Base-by-base conservation (phyloP, 768 basidiomycete species). In the Tricholoma flavovirens region DNA sequence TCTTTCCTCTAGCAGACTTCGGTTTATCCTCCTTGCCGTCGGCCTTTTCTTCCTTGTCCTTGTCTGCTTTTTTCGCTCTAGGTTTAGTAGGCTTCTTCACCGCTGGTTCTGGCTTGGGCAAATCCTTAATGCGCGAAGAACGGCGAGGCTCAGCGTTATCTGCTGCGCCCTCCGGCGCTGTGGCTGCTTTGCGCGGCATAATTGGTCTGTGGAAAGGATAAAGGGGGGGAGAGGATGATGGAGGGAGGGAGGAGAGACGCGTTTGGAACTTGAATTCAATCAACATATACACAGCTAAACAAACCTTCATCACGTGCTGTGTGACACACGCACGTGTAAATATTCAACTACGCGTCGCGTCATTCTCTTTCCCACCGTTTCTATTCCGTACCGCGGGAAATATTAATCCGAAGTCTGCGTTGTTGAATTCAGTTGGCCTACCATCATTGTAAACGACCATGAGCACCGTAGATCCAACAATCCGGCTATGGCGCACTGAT, bases 121-220 rank as follows among this genome's bases (percentile, higher is more conserved):
- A 78, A 24, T 84, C 86, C 69, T 88, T 88, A 73, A 90, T 88
- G 64, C 87, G 84, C 30, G 80, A 71, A 7, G 87, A 88, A 71
- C 87, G 87, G 69, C 87, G 86, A 35, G 87, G 87, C 65, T 75
- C 77, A 5, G 70, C 56, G 9, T 67, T 50, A 42, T 77, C 76
- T 43, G 73, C 71, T 22, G 74, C 71, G 51, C 74, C 67, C 21
- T 71, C 76, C 2, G 68, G 67, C 33, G 77, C 57, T 46, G 79
- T 61, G 49, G 81, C 81, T 49, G 85, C 78, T 81, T 88, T 89
- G 64, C 87, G 83, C 60, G 87, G 86, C 87, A 89, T 89, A 59
- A 60, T 67, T 49, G 60, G 29, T 49, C 15, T 49, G 46, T 17
- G 46, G 46, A 59, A 43, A 42, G 24, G 38, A 49, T 26, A 49